These are phyloP conservation scores for Blastosporella zonata DNA, from an alignment of 1,284 basidiomycete genomes.

Conservation along the genomic window DNA sequence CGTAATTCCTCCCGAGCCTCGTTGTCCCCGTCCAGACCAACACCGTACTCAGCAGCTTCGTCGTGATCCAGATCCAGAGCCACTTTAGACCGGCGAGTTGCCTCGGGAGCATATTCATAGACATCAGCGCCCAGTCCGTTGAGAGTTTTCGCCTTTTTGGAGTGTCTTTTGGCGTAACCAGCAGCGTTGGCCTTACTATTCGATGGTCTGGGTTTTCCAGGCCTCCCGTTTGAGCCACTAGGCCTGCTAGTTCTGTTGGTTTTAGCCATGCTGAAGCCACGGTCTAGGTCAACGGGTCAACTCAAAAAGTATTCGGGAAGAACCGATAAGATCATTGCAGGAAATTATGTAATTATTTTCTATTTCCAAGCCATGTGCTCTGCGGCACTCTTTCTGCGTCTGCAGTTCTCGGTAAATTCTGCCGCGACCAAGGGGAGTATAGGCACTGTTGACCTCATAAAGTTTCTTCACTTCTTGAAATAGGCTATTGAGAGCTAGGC, in stretches of 20 bases:
- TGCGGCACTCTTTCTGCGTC: too few species aligned
- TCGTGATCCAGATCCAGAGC: slow-evolving; percentile 55
- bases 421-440: too few species aligned
- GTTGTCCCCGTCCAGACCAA: slow-evolving; percentile 38
- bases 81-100: slow-evolving; percentile 54
- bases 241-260: slow-evolving; percentile 4
- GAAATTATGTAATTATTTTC: not conserved
- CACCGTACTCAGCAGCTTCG: slow-evolving; percentile 43
- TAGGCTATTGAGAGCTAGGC: too few species aligned
- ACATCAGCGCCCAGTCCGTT: slow-evolving; percentile 42
- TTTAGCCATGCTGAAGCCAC: slow-evolving; percentile 7
- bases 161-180: slow-evolving; percentile 54
- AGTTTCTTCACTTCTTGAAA: too few species aligned
- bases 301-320: not conserved
- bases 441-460: too few species aligned
- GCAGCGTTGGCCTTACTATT: slow-evolving; percentile 37
- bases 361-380: too few species aligned
- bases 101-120: slow-evolving; percentile 60
- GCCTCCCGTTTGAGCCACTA: not conserved
- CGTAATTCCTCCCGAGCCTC: slow-evolving; percentile 33
- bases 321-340: slow-evolving; percentile 4
- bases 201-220: slow-evolving; percentile 15
- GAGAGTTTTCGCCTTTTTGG: slow-evolving; percentile 37
- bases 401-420: too few species aligned
- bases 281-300: not conserved